Percentiles rank a stretch among this genome's conserved stretches.
phyloP scores from a whole-genome alignment of 768 basidiomycete species.

The Clitopilus hobsonii region DNA sequence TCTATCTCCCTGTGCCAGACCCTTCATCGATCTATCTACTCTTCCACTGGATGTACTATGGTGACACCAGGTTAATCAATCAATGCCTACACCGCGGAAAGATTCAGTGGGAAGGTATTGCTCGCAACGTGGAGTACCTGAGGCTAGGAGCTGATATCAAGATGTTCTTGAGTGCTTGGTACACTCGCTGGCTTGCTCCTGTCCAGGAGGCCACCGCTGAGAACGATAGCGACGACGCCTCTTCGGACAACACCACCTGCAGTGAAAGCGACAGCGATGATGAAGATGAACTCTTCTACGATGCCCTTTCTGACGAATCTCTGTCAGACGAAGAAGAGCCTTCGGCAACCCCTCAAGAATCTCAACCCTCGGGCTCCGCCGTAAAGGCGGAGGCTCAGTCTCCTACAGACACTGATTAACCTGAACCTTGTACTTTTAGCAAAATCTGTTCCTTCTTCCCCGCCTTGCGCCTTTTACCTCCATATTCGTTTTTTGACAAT shows the following conservation, averaged over 20 bases:
- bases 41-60: constrained; percentile 83
- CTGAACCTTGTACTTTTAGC: background rate
- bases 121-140: constrained; percentile 87
- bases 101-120: constrained; percentile 82
- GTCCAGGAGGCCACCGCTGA: constrained; percentile 24
- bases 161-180: constrained; percentile 73
- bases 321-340: constrained; percentile 35
- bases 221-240: constrained; percentile 22
- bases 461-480: background rate
- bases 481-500: background rate
- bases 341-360: constrained; percentile 9
- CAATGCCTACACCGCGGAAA: constrained; percentile 58
- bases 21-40: constrained; percentile 67
- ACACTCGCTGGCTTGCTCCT: constrained; percentile 54
- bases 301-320: constrained; percentile 19
- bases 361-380: background rate
- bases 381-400: background rate
- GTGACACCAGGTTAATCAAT: constrained; percentile 59
- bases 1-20: constrained; percentile 75
- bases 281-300: constrained; percentile 16
- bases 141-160: constrained; percentile 74
- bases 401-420: constrained; percentile 2
- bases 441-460: background rate
- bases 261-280: constrained; percentile 29
- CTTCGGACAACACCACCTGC: constrained; percentile 23